Base-by-base conservation (phyloP, 768 basidiomycete species). In the Sistotremastrum suecicum region DNA sequence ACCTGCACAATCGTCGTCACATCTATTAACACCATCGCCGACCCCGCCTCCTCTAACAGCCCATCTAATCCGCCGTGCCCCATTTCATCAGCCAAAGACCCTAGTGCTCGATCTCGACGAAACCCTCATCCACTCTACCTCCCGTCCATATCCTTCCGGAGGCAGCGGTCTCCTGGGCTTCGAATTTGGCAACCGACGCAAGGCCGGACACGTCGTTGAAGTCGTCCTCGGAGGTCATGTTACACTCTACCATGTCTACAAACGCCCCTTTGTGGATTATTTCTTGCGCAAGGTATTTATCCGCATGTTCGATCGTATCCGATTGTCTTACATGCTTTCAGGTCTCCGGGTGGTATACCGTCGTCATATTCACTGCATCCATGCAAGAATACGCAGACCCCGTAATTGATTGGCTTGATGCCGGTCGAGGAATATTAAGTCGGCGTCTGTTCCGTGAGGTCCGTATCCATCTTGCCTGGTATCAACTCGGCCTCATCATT, bases 341-440 rank as follows among this genome's bases (percentile, higher is more conserved):
- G 92, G 94, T 97, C 37, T 92, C 95, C 32, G 72, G 81, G 29
- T 99, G 95, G 95, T 99, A 99, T 65, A 98, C 92, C 1, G 75
- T 99, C 49, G 91, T 99, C 44, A 90, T 99, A 51, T 99, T 94
- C 65, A 99, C 95, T 33, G 95, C 95, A 5, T 97, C 94, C 6
- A 89, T 99, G 87, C 85, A 91, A 58, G 95, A 99, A 64, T 99
- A 99, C 61, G 95, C 95, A 50, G 95, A 99, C 67, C 95, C 95
- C 0, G 92, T 99, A 31, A 99, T 99, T 53, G 95, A 99, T 64
- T 99, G 95, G 95, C 67, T 99, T 45, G 95, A 99, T 59, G 89
- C 83, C 45, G 89, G 91, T 3, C 76, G 89, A 39, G 92, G 91
- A 11, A 86, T 98, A 48, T 75, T 99, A 34, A 76, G 72, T 2